Percentiles rank a stretch among this genome's conserved stretches.
Conservation (phyloP, 768 basidiomycete genomes). For the Hydnum rufescens region DNA sequence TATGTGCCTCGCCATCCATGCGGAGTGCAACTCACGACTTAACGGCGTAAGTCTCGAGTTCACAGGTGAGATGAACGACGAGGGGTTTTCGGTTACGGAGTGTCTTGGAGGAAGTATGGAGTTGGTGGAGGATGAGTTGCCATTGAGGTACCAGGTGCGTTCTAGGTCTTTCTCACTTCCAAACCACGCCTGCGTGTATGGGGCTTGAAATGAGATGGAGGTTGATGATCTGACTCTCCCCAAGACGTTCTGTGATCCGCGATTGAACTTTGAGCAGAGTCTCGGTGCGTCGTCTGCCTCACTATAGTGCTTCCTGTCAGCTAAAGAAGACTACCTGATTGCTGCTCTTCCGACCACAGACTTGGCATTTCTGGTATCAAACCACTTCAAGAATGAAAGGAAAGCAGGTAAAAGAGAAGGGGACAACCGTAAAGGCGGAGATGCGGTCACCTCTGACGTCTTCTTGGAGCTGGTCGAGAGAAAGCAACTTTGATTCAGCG, state of each 20-base stretch:
- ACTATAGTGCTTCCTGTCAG: too few species aligned
- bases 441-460: too few species aligned
- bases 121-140: slow-evolving; percentile 70
- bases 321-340: neutral
- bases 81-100: slow-evolving; percentile 91
- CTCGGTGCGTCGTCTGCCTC: slow-evolving; percentile 35
- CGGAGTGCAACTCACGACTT: slow-evolving; percentile 47
- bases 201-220: neutral
- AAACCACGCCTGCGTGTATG: neutral
- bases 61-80: slow-evolving; percentile 76
- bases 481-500: neutral
- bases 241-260: slow-evolving; percentile 86
- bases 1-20: slow-evolving; percentile 63
- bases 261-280: slow-evolving; percentile 85
- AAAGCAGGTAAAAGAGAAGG: slow-evolving; percentile 15
- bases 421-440: neutral
- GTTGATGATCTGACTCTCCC: neutral
- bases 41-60: slow-evolving; percentile 78
- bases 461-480: neutral
- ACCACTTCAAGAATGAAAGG: slow-evolving; percentile 55
- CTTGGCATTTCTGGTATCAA: slow-evolving; percentile 70
- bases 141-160: slow-evolving; percentile 68
- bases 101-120: slow-evolving; percentile 96
- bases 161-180: neutral
- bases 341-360: slow-evolving; percentile 23